These are phyloP conservation scores for Lathyrus sativus DNA, from an alignment of 306 rosid species.

Conservation along the genomic window DNA sequence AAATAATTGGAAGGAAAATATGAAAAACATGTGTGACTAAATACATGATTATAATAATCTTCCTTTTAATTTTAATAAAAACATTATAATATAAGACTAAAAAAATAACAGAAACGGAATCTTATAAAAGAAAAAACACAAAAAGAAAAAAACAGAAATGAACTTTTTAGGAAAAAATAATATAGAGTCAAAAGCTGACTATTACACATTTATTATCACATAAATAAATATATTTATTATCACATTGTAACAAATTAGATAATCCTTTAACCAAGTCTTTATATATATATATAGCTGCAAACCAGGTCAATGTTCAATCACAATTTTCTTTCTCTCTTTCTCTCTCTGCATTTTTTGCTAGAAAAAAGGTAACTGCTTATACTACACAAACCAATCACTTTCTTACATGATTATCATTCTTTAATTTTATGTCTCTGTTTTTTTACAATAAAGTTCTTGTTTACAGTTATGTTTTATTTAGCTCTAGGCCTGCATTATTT, in stretches of 20 bases:
- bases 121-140: not conserved
- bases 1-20: not conserved
- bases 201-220: constrained; percentile 25
- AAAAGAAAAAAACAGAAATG: constrained; percentile 32
- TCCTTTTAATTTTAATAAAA: not conserved
- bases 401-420: constrained; percentile 44
- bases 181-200: constrained; percentile 45
- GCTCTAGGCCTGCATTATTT: constrained; percentile 47
- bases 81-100: not conserved
- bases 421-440: constrained; percentile 27
- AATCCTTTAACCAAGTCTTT: constrained; percentile 35
- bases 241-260: constrained; percentile 52
- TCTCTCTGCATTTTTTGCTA: constrained; percentile 35
- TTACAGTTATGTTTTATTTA: constrained; percentile 25
- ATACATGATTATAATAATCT: not conserved
- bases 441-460: constrained; percentile 38
- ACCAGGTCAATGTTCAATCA: constrained; percentile 46
- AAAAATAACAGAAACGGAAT: not conserved
- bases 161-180: constrained; percentile 47
- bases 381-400: constrained; percentile 39
- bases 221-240: not conserved
- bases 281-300: constrained; percentile 38
- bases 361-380: constrained; percentile 33
- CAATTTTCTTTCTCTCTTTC: constrained; percentile 30
- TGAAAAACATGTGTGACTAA: not conserved